Conservation (phyloP, 768 basidiomycete species). For the Gloeostereum incarnatum region DNA sequence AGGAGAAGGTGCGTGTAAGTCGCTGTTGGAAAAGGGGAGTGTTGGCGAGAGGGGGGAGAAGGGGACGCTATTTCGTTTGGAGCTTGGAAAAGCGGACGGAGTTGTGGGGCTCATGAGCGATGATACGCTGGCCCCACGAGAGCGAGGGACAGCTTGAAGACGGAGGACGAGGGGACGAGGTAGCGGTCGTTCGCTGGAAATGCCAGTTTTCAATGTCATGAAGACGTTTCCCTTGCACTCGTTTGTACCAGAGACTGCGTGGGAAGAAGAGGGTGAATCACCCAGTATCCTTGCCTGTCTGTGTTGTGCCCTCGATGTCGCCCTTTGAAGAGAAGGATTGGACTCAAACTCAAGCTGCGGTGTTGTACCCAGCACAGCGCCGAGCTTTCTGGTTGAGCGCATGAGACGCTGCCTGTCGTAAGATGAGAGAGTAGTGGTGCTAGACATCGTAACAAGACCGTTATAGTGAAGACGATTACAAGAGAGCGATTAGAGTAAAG, state of each 20-base stretch:
- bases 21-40: slow-evolving; percentile 7
- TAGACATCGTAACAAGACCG: background rate
- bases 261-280: too few species aligned
- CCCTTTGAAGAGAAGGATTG: too few species aligned
- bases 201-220: too few species aligned
- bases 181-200: slow-evolving; percentile 3
- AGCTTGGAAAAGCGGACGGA: slow-evolving; percentile 1
- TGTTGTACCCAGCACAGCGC: slow-evolving; percentile 39
- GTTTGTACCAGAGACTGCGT: too few species aligned
- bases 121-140: background rate
- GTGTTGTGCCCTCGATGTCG: too few species aligned
- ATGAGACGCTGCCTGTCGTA: slow-evolving; percentile 44
- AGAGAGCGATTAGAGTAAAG: too few species aligned
- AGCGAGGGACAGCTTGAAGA: slow-evolving; percentile 3
- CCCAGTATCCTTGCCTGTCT: too few species aligned
- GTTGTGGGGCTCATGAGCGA: background rate
- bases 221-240: too few species aligned
- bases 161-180: slow-evolving; percentile 7
- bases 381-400: slow-evolving; percentile 49
- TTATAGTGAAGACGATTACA: too few species aligned
- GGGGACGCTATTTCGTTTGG: slow-evolving; percentile 2
- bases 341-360: slow-evolving; percentile 22
- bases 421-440: slow-evolving; percentile 2
- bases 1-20: slow-evolving; percentile 2
- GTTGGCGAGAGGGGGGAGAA: slow-evolving; percentile 2